Evolutionary conservation across 208 protist genomes (phyloP), one percentile per base, ranked within the genome.

Genomic region (Leptomonas pyrrhocoris): DNA sequence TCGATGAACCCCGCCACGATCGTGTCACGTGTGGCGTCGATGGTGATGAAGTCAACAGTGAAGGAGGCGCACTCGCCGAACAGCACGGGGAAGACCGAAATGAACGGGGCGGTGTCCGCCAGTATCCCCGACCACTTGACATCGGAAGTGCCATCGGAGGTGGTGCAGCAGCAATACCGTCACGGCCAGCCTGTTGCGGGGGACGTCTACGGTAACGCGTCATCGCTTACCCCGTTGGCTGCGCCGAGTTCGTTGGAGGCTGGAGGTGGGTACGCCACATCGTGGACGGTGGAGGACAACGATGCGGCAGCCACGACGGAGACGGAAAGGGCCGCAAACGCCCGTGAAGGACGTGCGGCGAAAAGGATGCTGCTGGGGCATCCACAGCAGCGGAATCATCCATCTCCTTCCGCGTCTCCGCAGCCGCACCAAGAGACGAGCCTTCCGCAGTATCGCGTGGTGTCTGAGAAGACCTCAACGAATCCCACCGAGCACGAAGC

Each of bases 11-110:
- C 72, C 5, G 49, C 50, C 0, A 55, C 64, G 40, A 27, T 77
- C 16, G 57, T 71, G 12, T 77, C 72, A 13, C 64, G 65, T 23
- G 72, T 72, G 38, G 64, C 64, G 15, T 77, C 72, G 1, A 63
- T 77, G 43, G 64, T 77, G 49, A 77, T 67, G 58, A 56, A 61
- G 16, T 55, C 42, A 12, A 36, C 63, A 25, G 34, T n/a, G 4
- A 30, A 19, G 38, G 42, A 67, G 3, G 0, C 23, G 23, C 11
- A 30, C 16, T 23, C 61, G 31, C 31, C 48, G 49, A 38, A 38
- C 61, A 31, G 49, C 16, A 48, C 36, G 23, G 48, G 46, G 9
- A 56, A 36, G 61, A 2, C 34, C 3, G 49, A 57, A 46, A 45
- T 9, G 34, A 48, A 67, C 34, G 61, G 30, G 28, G 46, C n/a